phyloP scores from a whole-genome alignment of 2,329 filamentous ascomycete genomes.

The Magnaporthales sp. region DNA sequence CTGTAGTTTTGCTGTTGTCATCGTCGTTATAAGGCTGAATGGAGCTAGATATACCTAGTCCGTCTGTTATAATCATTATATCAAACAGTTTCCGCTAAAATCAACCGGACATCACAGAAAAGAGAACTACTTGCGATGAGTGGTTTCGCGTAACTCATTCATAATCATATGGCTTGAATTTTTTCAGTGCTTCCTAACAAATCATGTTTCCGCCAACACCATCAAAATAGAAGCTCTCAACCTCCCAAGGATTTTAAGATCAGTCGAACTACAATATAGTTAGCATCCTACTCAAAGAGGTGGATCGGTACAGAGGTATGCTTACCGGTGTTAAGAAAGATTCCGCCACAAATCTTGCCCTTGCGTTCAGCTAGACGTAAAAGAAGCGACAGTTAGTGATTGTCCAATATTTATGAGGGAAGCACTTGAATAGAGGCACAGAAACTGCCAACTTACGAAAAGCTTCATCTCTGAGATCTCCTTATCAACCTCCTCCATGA shows the following conservation, averaged over 20 bases:
- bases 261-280: background rate
- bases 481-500: slow-evolving; percentile 99
- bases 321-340: slow-evolving; percentile 80
- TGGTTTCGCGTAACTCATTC: background rate
- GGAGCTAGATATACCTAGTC: background rate
- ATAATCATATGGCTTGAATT: background rate
- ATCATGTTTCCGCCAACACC: background rate
- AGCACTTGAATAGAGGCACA: background rate
- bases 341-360: slow-evolving; percentile 95
- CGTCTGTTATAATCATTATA: background rate
- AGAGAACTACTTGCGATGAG: background rate
- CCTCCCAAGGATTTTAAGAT: background rate
- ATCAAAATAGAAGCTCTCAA: background rate
- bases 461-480: slow-evolving; percentile 99
- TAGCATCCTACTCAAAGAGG: background rate
- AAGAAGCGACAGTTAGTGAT: slow-evolving; percentile 8
- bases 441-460: slow-evolving; percentile 59
- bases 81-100: background rate
- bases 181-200: background rate
- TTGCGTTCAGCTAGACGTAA: slow-evolving; percentile 69
- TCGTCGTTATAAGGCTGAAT: background rate
- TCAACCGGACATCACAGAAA: background rate
- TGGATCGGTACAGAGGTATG: background rate
- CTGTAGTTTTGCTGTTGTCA: background rate
- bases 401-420: background rate